phyloP scores from a whole-genome alignment of 495 filamentous ascomycete species.

The Hypoxylon fuscum region DNA sequence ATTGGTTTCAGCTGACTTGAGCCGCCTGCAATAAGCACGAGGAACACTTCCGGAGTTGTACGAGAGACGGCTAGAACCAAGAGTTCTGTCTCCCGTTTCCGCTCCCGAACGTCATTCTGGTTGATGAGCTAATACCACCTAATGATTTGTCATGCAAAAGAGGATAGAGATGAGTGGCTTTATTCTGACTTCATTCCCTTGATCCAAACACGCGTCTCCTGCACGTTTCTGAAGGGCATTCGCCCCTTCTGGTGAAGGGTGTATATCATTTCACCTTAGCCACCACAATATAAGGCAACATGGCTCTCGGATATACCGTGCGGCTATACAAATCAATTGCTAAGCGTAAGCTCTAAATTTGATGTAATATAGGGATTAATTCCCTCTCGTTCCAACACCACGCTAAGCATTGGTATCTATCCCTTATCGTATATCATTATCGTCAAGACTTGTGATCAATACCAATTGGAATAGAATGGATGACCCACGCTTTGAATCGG shows the following conservation, averaged over 20 bases:
- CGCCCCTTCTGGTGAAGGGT: not conserved
- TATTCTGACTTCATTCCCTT: not conserved
- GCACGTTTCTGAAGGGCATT: too few species aligned
- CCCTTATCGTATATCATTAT: conserved; percentile 26
- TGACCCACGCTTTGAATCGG: not conserved
- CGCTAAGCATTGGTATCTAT: conserved; percentile 11
- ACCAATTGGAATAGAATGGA: not conserved
- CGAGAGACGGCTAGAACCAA: not conserved
- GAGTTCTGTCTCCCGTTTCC: not conserved
- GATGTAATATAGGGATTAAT: conserved; percentile 3
- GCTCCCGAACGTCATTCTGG: not conserved
- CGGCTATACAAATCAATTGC: conserved; percentile 24
- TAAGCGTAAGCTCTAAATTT: conserved; percentile 34
- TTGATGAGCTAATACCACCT: not conserved
- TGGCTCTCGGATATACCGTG: conserved; percentile 4
- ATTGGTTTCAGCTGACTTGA: not conserved
- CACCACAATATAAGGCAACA: conserved; percentile 5
- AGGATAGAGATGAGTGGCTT: conserved; percentile 15
- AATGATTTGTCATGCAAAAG: conserved; percentile 6
- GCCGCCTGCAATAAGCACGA: not conserved
- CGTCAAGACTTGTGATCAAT: not conserved
- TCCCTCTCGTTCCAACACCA: conserved; percentile 7
- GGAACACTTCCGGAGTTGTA: not conserved
- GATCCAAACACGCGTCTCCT: not conserved
- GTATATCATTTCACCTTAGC: too few species aligned